Evolutionary conservation across 768 basidiomycete genomes (phyloP), one percentile per base, ranked within the genome.

Genomic region (Russula earlei): DNA sequence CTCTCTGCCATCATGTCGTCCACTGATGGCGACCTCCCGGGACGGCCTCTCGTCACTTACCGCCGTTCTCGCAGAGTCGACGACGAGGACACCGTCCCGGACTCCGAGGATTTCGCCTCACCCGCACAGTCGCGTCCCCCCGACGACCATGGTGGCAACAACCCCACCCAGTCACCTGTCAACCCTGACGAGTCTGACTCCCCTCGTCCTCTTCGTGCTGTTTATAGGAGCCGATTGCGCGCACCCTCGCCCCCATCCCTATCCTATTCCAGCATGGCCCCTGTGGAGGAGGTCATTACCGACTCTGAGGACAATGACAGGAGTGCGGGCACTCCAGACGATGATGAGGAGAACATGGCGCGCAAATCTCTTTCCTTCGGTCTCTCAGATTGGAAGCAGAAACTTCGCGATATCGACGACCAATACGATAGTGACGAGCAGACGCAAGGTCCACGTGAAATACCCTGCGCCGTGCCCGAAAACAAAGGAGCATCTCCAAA

Each of bases 1-100:
- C 41, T 37, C 40, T 47, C 40, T 20, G n/a, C 56, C 52, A 54
- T 41, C 57, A 58, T 58, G 57, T 3, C 5, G 57, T 3, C 5
- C 14, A 38, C 33, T 8, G 15, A 24, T 72, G 15, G 72, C 70
- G 11, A 46, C 65, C 25, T 67, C 71, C 15, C 69, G 69, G 7
- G 72, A 72, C 41, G 66, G 70, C 33, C 64, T 60, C 41, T 47
- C 12, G 50, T 48, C 49, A 56, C 58, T 8, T 50, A 50, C 20
- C 46, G 50, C n/a, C 49, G 48, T 60, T 54, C 57, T 37, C 46
- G 20, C n/a, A 49, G 19, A 17, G n/a, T 29, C 4, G 47, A 54
- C 4, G 55, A 62, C 31, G 60, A 54, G 34, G 62, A 61, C 44
- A 44, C 49, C 34, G 55, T 56, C 36, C 61, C 59, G 36, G 61